These are phyloP conservation scores for Cyamopsis tetragonoloba DNA, from an alignment of 306 rosid species.

Conservation along the genomic window DNA sequence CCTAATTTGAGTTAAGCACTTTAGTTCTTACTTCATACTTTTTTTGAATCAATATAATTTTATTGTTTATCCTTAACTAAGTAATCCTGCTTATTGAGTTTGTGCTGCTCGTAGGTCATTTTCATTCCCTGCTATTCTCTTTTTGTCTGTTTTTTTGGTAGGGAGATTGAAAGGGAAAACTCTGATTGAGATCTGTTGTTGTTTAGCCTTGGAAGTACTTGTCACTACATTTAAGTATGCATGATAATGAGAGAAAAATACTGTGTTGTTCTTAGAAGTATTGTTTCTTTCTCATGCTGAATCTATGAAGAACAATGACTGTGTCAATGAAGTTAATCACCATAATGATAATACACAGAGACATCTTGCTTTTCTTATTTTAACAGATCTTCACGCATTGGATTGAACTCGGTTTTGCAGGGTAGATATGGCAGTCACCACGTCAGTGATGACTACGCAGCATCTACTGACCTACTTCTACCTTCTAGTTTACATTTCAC, in stretches of 20 bases:
- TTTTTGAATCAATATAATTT: background rate
- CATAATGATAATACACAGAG: background rate
- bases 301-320: slow-evolving; percentile 1
- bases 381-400: background rate
- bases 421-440: slow-evolving; percentile 10
- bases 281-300: background rate
- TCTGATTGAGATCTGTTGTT: background rate
- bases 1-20: slow-evolving; percentile 15
- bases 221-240: background rate
- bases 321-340: background rate
- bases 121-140: background rate
- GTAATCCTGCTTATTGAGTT: background rate
- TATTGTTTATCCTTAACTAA: background rate
- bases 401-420: slow-evolving; percentile 30
- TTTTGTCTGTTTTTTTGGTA: background rate
- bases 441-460: slow-evolving; percentile 32
- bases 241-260: background rate
- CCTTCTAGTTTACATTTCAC: slow-evolving; percentile 46
- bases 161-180: slow-evolving; percentile 15
- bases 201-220: background rate
- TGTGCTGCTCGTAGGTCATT: background rate
- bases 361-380: background rate
- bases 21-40: slow-evolving; percentile 12
- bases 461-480: slow-evolving; percentile 43
- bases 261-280: background rate